phyloP scores from a whole-genome alignment of 495 filamentous ascomycete species.

The Amphirosellinia nigrospora region DNA sequence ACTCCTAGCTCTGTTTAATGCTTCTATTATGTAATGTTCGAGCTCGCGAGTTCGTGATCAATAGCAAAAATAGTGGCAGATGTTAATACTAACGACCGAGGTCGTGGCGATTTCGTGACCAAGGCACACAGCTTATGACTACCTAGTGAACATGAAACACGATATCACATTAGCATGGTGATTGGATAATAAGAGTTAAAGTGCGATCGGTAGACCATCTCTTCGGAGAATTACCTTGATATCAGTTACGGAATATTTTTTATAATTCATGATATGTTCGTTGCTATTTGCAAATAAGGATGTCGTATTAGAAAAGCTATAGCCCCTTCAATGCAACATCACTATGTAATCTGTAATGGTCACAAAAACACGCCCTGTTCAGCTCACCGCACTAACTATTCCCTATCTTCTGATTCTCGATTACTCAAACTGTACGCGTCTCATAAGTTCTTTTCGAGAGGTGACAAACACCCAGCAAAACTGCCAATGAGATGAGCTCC shows the following conservation, averaged over 20 bases:
- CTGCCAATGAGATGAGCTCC: background rate
- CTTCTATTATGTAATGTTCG: background rate
- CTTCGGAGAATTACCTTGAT: background rate
- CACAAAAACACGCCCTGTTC: background rate
- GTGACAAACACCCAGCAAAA: background rate
- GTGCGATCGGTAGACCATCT: background rate
- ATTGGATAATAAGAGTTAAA: background rate
- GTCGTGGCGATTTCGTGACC: background rate
- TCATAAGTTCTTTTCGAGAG: background rate
- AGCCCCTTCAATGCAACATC: slow-evolving; percentile 11
- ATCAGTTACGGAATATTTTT: background rate
- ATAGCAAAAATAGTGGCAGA: background rate
- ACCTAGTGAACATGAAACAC: background rate
- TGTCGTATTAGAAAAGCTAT: background rate
- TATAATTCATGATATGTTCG: background rate
- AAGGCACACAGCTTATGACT: background rate
- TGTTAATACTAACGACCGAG: background rate
- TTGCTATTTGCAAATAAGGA: background rate
- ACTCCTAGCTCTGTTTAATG: background rate
- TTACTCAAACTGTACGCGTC: background rate
- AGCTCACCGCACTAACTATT: background rate
- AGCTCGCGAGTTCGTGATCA: background rate
- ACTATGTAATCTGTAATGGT: background rate
- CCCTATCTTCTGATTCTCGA: background rate
- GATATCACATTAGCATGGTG: background rate